Conservation (phyloP, 306 rosid genomes). For the Vicia sativa region DNA sequence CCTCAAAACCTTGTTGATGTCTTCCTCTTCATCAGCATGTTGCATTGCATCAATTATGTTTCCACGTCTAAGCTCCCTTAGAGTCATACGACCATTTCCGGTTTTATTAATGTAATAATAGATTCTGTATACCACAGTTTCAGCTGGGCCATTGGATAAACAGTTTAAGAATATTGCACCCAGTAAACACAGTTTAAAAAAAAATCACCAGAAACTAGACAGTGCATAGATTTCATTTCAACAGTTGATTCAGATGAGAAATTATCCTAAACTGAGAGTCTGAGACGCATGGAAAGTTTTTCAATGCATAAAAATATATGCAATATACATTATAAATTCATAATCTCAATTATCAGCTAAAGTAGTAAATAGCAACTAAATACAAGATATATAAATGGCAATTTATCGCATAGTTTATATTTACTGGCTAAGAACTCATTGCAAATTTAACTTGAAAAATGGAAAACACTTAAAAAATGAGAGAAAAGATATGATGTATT, state of each 20-base stretch:
- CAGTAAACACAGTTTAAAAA: slow-evolving; percentile 3
- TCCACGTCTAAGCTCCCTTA: slow-evolving; percentile 93
- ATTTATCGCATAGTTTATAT: slow-evolving; percentile 13
- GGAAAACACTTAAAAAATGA: not conserved
- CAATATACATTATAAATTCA: slow-evolving; percentile 1
- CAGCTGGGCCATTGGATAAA: slow-evolving; percentile 79
- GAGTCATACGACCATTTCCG: slow-evolving; percentile 83
- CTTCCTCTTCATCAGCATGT: slow-evolving; percentile 99
- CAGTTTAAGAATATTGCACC: slow-evolving; percentile 42
- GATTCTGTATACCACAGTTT: slow-evolving; percentile 97
- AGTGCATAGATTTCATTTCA: slow-evolving; percentile 37
- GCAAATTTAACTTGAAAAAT: not conserved
- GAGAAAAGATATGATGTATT: not conserved
- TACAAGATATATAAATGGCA: too few relatives aligned
- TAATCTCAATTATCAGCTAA: not conserved
- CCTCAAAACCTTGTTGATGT: slow-evolving; percentile 98
- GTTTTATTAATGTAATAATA: slow-evolving; percentile 91
- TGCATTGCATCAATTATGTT: slow-evolving; percentile 96
- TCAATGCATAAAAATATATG: slow-evolving; percentile 35
- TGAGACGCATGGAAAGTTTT: slow-evolving; percentile 3
- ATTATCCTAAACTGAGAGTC: not conserved
- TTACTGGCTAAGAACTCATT: slow-evolving; percentile 16
- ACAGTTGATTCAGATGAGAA: not conserved
- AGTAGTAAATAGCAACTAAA: slow-evolving; percentile 16
- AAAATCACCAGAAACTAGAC: slow-evolving; percentile 21